Percentiles rank a stretch among this genome's conserved stretches.
Conservation (phyloP, 257 asterid species). For the Scutellaria galericulata region DNA sequence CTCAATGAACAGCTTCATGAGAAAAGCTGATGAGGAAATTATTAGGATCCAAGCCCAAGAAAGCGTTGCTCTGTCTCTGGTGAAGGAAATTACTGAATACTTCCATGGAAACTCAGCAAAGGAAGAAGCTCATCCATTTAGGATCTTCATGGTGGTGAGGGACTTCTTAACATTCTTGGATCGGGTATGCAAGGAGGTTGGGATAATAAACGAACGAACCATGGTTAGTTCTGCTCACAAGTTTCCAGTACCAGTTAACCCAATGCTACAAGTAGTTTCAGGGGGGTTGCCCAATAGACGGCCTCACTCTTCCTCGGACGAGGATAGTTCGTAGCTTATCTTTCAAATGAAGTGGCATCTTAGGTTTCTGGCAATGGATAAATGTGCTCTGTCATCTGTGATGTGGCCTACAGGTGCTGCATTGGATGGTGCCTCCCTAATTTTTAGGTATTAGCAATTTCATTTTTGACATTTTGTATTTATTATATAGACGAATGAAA, state of each 20-base stretch:
- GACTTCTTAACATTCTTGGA: slow-evolving; percentile 80
- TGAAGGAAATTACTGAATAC: slow-evolving; percentile 93
- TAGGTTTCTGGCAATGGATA: slow-evolving; percentile 24
- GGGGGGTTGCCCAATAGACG: slow-evolving; percentile 47
- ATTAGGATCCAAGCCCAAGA: slow-evolving; percentile 90
- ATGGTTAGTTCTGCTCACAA: slow-evolving; percentile 71
- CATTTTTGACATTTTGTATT: slow-evolving; percentile 49
- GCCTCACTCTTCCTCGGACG: slow-evolving; percentile 58
- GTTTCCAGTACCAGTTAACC: slow-evolving; percentile 92
- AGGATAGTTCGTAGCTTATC: slow-evolving; percentile 47
- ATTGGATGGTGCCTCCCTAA: slow-evolving; percentile 17
- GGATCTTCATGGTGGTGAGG: slow-evolving; percentile 94
- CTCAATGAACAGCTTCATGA: slow-evolving; percentile 71
- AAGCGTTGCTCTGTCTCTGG: slow-evolving; percentile 85
- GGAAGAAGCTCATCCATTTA: slow-evolving; percentile 96
- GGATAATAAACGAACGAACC: slow-evolving; percentile 84
- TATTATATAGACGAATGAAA: slow-evolving; percentile 50
- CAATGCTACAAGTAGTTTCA: slow-evolving; percentile 62
- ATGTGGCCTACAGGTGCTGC: slow-evolving; percentile 17
- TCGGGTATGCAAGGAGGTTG: slow-evolving; percentile 96
- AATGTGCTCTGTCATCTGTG: slow-evolving; percentile 1
- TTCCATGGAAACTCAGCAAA: slow-evolving; percentile 95
- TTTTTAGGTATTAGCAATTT: slow-evolving; percentile 35
- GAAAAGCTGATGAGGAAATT: slow-evolving; percentile 86
- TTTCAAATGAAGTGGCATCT: slow-evolving; percentile 15